Evolutionary conservation across 1,139 yeast species (phyloP), one percentile per base, ranked within the genome.

Genomic region (Nakaseomyces sp.): DNA sequence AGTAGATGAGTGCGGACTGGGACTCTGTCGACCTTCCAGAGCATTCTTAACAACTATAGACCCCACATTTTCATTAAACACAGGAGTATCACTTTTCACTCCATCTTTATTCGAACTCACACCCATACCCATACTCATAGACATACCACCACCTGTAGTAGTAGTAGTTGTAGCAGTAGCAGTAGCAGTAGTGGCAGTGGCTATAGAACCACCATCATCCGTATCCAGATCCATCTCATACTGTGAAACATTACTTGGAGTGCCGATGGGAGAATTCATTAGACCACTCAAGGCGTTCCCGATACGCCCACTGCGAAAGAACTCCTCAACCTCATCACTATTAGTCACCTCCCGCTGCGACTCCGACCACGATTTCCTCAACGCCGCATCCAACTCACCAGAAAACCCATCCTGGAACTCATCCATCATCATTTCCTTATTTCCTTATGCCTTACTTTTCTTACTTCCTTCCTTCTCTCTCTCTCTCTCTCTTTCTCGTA

Each of bases 311-410:
- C 12, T 32, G 25, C 15, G 17, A 13, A 32, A 32, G 37, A 32
- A 32, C 22, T 32, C 37, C 24, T 32, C 25, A 10, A 32, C 37
- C 12, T 32, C 37, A 10, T 17, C 25, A 13, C 15, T n/a, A 5
- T 32, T 13, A 19, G 24, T 12, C 26, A 22, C 29, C 10, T 35
- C 46, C 3, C 45, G 48, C 40, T 55, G 58, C 18, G 60, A 48
- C 40, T 58, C 61, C 10, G 61, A 54, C 63, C 64, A 58, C 18
- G 66, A 60, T 36, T 58, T 60, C 41, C 60, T 52, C 24, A 61
- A 53, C 9, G 64, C 63, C 33, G 54, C 56, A 2, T 58, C 65
- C 31, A 61, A 43, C 24, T 58, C 64, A 24, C 38, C 38, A 20
- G 38, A 35, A 15, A 35, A 35, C 28, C 28, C 38, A n/a, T 35